phyloP scores from a whole-genome alignment of 2,329 filamentous ascomycete genomes.

The Venturia carpophila region DNA sequence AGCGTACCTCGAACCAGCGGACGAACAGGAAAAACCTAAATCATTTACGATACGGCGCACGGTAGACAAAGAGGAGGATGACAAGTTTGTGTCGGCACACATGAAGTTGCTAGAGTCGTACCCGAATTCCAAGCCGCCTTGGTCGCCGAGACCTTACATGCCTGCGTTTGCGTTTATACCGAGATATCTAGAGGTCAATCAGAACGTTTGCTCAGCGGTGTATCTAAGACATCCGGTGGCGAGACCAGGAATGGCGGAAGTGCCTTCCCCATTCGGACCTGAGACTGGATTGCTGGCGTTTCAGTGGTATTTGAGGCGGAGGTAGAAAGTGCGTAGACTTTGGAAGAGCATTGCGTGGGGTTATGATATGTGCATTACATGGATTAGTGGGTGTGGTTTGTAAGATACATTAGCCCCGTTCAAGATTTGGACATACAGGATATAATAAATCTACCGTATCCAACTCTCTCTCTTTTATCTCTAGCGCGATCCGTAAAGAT shows the following conservation, averaged over 20 bases:
- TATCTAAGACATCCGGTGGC: slow-evolving; percentile 93
- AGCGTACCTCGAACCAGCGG: not conserved
- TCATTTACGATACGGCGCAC: too few species aligned
- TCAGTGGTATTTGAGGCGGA: slow-evolving; percentile 85
- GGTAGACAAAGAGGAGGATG: not conserved
- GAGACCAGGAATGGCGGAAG: slow-evolving; percentile 63
- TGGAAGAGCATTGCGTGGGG: not conserved
- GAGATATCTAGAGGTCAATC: slow-evolving; percentile 93
- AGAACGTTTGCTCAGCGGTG: slow-evolving; percentile 90
- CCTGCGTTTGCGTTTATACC: slow-evolving; percentile 90
- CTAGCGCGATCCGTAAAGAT: too few species aligned
- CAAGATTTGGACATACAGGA: too few species aligned
- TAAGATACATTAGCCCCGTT: not conserved
- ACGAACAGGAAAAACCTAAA: not conserved
- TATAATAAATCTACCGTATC: not conserved
- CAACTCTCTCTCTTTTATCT: too few species aligned
- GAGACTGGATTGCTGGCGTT: slow-evolving; percentile 73
- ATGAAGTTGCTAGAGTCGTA: slow-evolving; percentile 1
- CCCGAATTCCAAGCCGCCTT: slow-evolving; percentile 63
- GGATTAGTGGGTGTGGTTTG: not conserved
- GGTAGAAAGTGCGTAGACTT: slow-evolving; percentile 43
- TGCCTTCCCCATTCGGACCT: slow-evolving; percentile 68
- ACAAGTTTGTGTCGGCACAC: not conserved
- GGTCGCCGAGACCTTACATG: slow-evolving; percentile 82
- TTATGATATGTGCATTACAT: not conserved